Evolutionary conservation across 1,284 basidiomycete species (phyloP), one percentile per base, ranked within the genome.

Genomic region (Cutaneotrichosporon dermatis): DNA sequence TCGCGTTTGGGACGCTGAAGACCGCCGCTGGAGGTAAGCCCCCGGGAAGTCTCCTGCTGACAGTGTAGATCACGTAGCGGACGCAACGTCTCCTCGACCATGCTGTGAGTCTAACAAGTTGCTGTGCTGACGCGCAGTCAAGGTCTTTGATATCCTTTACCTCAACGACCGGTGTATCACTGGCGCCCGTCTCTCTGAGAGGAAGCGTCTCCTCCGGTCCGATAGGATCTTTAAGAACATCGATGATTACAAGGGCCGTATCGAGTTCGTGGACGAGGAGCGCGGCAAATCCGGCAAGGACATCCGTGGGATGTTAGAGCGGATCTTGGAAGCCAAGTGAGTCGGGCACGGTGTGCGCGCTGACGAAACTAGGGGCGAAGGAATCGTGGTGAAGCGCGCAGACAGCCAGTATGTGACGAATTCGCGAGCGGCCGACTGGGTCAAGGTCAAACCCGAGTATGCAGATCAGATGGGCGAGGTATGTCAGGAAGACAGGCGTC

Each of bases 401-500:
- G 79, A 84, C 50, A 85, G 88, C 0, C 83, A 85, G 60, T 98
- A 98, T 75, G 81, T 85, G 11, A 79, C 94, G 50, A 92, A 92
- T 69, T 90, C 89, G 1, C 83, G 93, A 55, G 90, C 88, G 66
- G 84, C 86, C 69, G 88, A 91, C 68, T 97, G 94, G 92, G 85
- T 94, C 69, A 97, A 97, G 78, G 88, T 94, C 41, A 97, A 96
- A 74, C 93, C 93, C 6, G 93, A 96, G 90, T 90, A 66, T 55
- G 68, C 69, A 4, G 71, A 73, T 48, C 68, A 73, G 51, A 73
- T 73, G 71, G 71, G 71, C 25, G 71, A 73, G 58, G 69, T 71
- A 44, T 57, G 65, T 56, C 15, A 12, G 25, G 25, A 25, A 25
- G 25, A 36, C 12, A 5, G 6, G 3, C 3, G 7, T 33, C n/a